Percentiles rank a stretch among this genome's conserved stretches.
Conservation (phyloP, 2,329 filamentous ascomycete genomes). For the Myriosclerotinia duriaeana region DNA sequence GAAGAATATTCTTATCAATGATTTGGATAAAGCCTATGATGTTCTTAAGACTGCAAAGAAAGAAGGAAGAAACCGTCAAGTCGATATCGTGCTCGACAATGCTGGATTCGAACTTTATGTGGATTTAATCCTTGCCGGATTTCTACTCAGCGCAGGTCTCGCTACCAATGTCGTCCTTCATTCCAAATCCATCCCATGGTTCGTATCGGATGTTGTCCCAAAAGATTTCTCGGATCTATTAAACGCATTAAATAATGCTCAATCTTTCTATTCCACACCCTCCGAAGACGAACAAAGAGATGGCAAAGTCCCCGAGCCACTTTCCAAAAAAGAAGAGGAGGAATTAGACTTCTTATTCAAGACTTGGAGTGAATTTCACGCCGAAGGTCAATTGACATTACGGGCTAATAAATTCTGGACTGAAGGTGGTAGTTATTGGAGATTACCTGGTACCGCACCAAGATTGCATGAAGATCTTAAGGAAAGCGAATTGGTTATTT, state of each 20-base stretch:
- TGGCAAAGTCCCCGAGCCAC: constrained; percentile 56
- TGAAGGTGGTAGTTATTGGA: constrained; percentile 81
- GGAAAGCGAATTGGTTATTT: constrained; percentile 82
- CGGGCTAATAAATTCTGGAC: constrained; percentile 93
- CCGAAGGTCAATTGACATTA: constrained; percentile 78
- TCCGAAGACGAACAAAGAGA: constrained; percentile 64
- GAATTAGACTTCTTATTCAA: constrained; percentile 76
- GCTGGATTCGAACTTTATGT: constrained; percentile 97
- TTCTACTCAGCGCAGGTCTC: constrained; percentile 78
- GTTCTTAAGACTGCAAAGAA: constrained; percentile 64
- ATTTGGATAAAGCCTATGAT: constrained; percentile 71
- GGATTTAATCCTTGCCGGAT: constrained; percentile 87
- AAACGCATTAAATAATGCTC: constrained; percentile 73
- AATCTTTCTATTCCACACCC: constrained; percentile 73
- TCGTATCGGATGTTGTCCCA: constrained; percentile 91
- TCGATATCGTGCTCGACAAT: constrained; percentile 96
- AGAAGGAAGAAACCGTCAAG: constrained; percentile 66
- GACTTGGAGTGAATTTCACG: constrained; percentile 77
- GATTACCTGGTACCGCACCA: constrained; percentile 67
- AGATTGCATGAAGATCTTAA: constrained; percentile 75
- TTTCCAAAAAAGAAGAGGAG: constrained; percentile 65
- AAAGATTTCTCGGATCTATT: constrained; percentile 82
- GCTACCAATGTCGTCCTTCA: constrained; percentile 87
- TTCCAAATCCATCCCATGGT: constrained; percentile 96
- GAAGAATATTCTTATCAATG: constrained; percentile 88